Evolutionary conservation across 352 stramenopile genomes (phyloP).

Genomic region (Globisporangium mamillatum): DNA sequence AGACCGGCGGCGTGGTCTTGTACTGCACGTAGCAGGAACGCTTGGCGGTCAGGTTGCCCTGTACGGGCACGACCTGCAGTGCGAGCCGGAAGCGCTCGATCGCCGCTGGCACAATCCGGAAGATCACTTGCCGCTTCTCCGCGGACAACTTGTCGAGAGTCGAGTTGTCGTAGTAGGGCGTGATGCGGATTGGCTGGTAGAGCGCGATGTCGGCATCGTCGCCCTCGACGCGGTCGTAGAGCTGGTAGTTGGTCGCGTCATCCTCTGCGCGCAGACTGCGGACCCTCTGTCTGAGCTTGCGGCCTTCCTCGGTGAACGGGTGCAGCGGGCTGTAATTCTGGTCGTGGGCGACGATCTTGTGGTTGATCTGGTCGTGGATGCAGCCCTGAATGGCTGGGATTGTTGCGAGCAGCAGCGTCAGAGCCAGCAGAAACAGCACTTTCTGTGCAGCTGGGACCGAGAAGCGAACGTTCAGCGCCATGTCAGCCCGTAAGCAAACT

Average conservation of each 20-base stretch:
- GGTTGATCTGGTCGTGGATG: slow-evolving; percentile 27
- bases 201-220: slow-evolving; percentile 13
- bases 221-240: slow-evolving; percentile 38
- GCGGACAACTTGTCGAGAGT: slow-evolving; percentile 36
- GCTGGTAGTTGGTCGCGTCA: slow-evolving; percentile 24
- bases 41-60: slow-evolving; percentile 57
- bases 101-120: slow-evolving; percentile 62
- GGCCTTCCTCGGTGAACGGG: slow-evolving; percentile 15
- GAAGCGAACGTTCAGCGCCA: neutral
- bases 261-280: slow-evolving; percentile 10
- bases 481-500: neutral
- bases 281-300: neutral
- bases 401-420: neutral
- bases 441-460: neutral
- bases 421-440: neutral
- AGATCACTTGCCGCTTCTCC: slow-evolving; percentile 36
- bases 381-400: slow-evolving; percentile 7
- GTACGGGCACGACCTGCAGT: slow-evolving; percentile 60
- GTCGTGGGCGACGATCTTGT: slow-evolving; percentile 19
- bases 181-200: slow-evolving; percentile 64
- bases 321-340: slow-evolving; percentile 17
- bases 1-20: slow-evolving; percentile 50
- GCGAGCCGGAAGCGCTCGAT: slow-evolving; percentile 54
- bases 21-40: slow-evolving; percentile 59
- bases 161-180: slow-evolving; percentile 55